Conservation (phyloP, 805 yeast genomes). For the Candida rishiriensis region DNA sequence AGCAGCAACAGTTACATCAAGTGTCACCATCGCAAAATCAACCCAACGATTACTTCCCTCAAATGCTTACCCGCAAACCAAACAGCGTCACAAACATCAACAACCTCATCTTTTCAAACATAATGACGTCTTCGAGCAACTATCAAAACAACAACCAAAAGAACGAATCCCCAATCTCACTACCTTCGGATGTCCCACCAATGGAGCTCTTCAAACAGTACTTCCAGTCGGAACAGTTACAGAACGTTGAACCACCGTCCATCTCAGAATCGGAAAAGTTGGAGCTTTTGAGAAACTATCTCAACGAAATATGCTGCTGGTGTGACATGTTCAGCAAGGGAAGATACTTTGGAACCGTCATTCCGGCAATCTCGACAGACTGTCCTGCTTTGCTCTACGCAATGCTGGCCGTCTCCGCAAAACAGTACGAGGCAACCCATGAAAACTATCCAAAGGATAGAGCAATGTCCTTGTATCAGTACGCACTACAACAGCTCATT, state of each 20-base stretch:
- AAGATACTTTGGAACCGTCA: conserved; percentile 16
- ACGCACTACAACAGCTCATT: conserved; percentile 9
- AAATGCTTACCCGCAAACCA: background rate
- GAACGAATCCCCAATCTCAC: conserved; percentile 3
- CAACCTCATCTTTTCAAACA: background rate
- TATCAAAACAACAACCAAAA: background rate
- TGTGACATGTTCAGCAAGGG: conserved; percentile 24
- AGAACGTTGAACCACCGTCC: conserved; percentile 6
- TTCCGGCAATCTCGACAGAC: conserved; percentile 14
- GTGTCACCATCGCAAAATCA: background rate
- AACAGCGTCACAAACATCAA: background rate
- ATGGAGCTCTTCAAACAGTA: conserved; percentile 6
- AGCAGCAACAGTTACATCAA: background rate
- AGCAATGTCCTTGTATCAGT: conserved; percentile 7
- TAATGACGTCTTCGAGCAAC: background rate
- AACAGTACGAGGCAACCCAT: conserved; percentile 10
- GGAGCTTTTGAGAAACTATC: conserved; percentile 13
- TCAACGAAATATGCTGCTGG: conserved; percentile 20
- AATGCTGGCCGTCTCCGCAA: conserved; percentile 7
- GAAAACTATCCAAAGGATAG: conserved; percentile 5
- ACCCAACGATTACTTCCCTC: background rate
- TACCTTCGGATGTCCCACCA: conserved; percentile 9
- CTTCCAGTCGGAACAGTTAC: conserved; percentile 7
- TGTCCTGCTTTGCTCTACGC: conserved; percentile 7
- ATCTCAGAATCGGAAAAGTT: conserved; percentile 6